Base-by-base conservation (phyloP, 1,139 yeast genomes). In the Scheffersomyces illinoinensis region DNA sequence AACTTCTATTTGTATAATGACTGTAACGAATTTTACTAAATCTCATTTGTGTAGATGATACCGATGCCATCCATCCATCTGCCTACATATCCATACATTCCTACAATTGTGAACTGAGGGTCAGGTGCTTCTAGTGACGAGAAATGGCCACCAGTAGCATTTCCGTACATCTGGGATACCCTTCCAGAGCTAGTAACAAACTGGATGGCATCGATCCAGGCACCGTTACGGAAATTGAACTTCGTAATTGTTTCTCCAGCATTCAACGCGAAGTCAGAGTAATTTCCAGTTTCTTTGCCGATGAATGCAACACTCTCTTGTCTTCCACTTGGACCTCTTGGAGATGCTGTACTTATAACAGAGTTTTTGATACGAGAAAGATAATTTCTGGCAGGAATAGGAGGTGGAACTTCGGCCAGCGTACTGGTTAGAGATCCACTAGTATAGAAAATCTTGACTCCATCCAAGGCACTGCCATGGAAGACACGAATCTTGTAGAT, bases 201-300 rank as follows among this genome's bases (percentile, higher is more conserved):
- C 68, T 90, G 96, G 20, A 91, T 76, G 1, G 90, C 97, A 76
- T 95, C 98, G 18, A 95, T 78, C 98, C 98, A 95, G 1, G 84
- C 88, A 6, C 98, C 98, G 56, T 87, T 80, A 62, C 97, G 81
- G 53, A 92, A 76, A 57, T 82, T 81, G 59, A 93, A 78, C 50
- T 88, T 89, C 4, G 78, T 70, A 8, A 95, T 76, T 12, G 66
- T 63, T 68, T 93, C 97, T 47, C 86, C 91, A 0, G 72, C 73
- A 2, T 76, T 75, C 10, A 93, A 68, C 1, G 69, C 71, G 60
- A 89, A 83, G 56, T 90, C 96, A 0, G 88, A 71, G 59, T 82
- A 87, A 54, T 80, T 76, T 1, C 78, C 77, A 3, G 87, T 91
- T 57, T 81, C 79, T 48, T 86, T 86, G 12, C 98, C 98, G 59